Conservation (phyloP, 192 early-diverging fungal genomes). For the Coemansia sp. region DNA sequence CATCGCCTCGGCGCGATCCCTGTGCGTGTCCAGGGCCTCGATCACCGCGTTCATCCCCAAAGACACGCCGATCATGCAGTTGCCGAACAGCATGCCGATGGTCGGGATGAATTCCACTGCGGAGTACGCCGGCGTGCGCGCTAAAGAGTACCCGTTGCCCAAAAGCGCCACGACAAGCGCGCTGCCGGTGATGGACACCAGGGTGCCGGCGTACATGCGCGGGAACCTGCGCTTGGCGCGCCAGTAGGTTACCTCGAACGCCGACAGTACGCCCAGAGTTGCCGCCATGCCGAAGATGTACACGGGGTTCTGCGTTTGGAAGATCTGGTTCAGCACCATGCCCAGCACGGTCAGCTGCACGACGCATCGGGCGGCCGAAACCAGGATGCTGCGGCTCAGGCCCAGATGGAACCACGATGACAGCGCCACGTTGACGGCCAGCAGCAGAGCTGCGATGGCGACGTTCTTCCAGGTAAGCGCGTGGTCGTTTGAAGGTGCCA, state of each 20-base stretch:
- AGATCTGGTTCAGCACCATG: conserved; percentile 64
- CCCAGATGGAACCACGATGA: conserved; percentile 65
- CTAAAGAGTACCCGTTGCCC: conserved; percentile 59
- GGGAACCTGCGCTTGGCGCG: conserved; percentile 65
- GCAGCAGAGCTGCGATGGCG: conserved; percentile 57
- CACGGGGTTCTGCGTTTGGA: conserved; percentile 58
- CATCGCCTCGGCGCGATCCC: conserved; percentile 55
- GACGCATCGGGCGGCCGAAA: conserved; percentile 69
- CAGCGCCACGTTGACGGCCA: conserved; percentile 57
- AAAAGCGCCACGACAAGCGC: conserved; percentile 20
- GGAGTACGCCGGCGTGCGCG: conserved; percentile 63
- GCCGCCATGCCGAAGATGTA: conserved; percentile 60
- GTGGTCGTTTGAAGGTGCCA: too few relatives aligned
- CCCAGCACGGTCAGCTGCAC: conserved; percentile 77
- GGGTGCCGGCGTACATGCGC: conserved; percentile 63
- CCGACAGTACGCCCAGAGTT: conserved; percentile 58
- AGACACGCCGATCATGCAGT: conserved; percentile 69
- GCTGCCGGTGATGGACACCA: conserved; percentile 43
- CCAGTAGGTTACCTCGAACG: conserved; percentile 69
- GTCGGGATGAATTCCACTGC: conserved; percentile 83
- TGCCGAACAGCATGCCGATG: conserved; percentile 86
- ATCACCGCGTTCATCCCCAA: conserved; percentile 62
- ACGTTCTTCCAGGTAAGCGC: conserved; percentile 49
- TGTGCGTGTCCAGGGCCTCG: conserved; percentile 56
- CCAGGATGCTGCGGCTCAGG: conserved; percentile 60